Evolutionary conservation across 2,329 filamentous ascomycete genomes (phyloP).

Genomic region (Aspergillus versicolor): DNA sequence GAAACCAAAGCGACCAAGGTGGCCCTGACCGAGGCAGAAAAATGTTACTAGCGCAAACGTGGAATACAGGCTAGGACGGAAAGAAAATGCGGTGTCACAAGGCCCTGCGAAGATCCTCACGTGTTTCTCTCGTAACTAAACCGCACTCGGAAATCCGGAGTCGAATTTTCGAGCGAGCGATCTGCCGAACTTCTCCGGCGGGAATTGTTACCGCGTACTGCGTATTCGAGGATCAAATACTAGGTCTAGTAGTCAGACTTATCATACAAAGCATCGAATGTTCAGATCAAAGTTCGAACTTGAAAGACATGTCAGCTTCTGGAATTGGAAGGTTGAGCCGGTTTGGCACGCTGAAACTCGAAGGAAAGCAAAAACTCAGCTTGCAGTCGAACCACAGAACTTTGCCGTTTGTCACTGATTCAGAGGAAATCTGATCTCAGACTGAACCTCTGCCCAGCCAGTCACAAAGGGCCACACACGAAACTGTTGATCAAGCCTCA

Average conservation of each 20-base stretch:
- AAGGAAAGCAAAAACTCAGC: too few relatives aligned
- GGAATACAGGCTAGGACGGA: not conserved
- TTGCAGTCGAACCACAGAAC: too few relatives aligned
- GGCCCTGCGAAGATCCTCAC: slow-evolving; percentile 4
- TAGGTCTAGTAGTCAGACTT: too few relatives aligned
- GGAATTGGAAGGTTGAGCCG: not conserved
- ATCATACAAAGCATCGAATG: not conserved
- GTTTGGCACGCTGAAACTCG: not conserved
- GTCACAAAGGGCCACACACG: not conserved
- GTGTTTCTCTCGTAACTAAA: not conserved
- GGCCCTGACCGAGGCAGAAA: too few relatives aligned
- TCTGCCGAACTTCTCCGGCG: not conserved
- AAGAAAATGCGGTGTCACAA: slow-evolving; percentile 1
- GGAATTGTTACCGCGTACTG: not conserved
- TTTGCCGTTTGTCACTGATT: too few relatives aligned
- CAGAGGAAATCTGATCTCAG: slow-evolving; percentile 1
- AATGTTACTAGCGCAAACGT: not conserved
- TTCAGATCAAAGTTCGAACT: not conserved
- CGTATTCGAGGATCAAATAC: not conserved
- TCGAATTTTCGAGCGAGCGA: slow-evolving; percentile 1
- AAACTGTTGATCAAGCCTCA: not conserved
- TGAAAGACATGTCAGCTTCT: not conserved
- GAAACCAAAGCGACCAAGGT: too few relatives aligned
- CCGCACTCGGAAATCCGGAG: too few relatives aligned
- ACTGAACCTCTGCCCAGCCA: not conserved